Percentiles rank a stretch among this genome's conserved stretches.
Evolutionary conservation across 495 filamentous ascomycete genomes (phyloP).

Genomic region (Pyrenula aspistea): DNA sequence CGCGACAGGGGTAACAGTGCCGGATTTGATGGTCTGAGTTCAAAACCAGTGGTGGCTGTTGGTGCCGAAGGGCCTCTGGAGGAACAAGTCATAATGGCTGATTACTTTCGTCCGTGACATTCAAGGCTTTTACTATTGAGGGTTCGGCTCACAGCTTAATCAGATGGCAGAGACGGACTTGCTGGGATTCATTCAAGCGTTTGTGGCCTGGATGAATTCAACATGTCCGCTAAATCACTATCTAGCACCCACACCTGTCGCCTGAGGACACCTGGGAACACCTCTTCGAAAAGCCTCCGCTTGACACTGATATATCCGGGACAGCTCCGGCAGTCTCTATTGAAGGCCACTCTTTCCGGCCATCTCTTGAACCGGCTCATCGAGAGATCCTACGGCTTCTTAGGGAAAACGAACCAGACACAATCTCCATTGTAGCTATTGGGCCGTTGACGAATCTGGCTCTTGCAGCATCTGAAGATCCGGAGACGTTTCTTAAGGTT

Average conservation of each 20-base stretch:
- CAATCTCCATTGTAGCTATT: constrained; percentile 78
- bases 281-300: constrained; percentile 52
- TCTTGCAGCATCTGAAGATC: constrained; percentile 71
- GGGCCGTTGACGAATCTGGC: constrained; percentile 90
- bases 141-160: constrained; percentile 1
- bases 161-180: constrained; percentile 84
- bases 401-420: constrained; percentile 63
- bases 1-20: constrained; percentile 46
- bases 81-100: constrained; percentile 70
- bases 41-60: constrained; percentile 73
- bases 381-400: constrained; percentile 78
- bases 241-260: constrained; percentile 74
- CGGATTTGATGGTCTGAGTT: constrained; percentile 56
- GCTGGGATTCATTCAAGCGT: constrained; percentile 80
- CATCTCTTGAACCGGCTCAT: constrained; percentile 60
- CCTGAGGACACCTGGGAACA: constrained; percentile 75
- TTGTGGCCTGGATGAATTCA: constrained; percentile 15
- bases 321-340: constrained; percentile 18
- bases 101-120: constrained; percentile 70
- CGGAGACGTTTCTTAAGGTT: constrained; percentile 72
- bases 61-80: constrained; percentile 78
- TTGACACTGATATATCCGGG: constrained; percentile 24
- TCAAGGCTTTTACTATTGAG: neutral
- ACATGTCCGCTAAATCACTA: constrained; percentile 2
- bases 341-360: constrained; percentile 44